These are phyloP conservation scores for Priceomyces fermenticarens DNA, from an alignment of 805 yeast species.

Conservation along the genomic window DNA sequence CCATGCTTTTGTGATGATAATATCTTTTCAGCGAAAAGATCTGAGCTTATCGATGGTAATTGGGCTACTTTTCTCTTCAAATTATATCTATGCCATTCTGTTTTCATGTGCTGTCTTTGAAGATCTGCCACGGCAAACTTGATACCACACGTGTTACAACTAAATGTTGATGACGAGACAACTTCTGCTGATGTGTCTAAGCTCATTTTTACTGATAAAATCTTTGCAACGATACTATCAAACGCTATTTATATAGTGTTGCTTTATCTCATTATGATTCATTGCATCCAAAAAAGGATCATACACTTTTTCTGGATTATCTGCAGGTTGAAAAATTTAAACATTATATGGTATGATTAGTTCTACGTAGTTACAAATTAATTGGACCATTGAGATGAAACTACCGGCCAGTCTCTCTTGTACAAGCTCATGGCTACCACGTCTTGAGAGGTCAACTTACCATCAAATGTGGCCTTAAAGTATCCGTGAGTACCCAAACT, in stretches of 20 bases:
- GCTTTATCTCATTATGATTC: not conserved
- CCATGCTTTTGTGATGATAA: constrained; percentile 21
- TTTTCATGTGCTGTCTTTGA: constrained; percentile 42
- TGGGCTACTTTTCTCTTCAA: constrained; percentile 46
- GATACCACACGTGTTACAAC: constrained; percentile 41
- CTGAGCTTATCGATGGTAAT: constrained; percentile 69
- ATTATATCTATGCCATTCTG: constrained; percentile 46
- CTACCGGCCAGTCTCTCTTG: constrained; percentile 89
- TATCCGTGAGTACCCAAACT: constrained; percentile 98
- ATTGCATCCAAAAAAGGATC: not conserved
- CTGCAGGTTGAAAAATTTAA: not conserved
- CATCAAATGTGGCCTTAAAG: constrained; percentile 93
- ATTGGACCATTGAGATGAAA: constrained; percentile 31
- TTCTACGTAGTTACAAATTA: no score
- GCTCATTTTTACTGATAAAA: constrained; percentile 1
- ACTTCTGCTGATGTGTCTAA: not conserved
- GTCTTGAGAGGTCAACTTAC: constrained; percentile 86
- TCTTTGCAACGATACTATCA: constrained; percentile 16
- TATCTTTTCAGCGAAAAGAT: constrained; percentile 69
- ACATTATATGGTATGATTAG: no score
- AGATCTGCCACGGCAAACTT: constrained; percentile 35
- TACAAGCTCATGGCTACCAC: constrained; percentile 90
- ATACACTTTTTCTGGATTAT: not conserved
- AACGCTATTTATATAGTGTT: no score
- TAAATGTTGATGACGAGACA: constrained; percentile 18